phyloP scores from a whole-genome alignment of 495 filamentous ascomycete species.

The Margaritispora aquatica region DNA sequence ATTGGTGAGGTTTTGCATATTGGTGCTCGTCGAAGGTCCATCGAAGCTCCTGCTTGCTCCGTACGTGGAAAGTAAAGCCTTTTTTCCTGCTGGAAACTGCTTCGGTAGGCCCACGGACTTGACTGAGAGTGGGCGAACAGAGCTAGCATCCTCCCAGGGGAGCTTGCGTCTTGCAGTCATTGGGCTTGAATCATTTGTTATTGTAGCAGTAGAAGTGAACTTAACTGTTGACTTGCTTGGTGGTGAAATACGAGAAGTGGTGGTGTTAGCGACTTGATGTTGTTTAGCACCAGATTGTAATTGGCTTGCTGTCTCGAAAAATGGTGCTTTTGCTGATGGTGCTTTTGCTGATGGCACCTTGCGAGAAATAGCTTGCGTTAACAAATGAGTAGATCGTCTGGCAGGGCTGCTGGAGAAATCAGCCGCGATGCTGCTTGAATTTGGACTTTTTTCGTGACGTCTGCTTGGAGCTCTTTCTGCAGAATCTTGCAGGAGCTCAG shows the following conservation, averaged over 20 bases:
- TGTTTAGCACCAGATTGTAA: neutral
- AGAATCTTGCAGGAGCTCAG: neutral
- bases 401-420: neutral
- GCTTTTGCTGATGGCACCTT: neutral
- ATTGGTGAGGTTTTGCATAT: neutral
- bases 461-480: neutral
- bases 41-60: too few species aligned
- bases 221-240: too few species aligned
- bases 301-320: constrained; percentile 17
- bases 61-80: too few species aligned
- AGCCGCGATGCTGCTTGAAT: neutral
- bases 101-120: neutral
- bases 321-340: constrained; percentile 5
- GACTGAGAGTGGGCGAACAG: neutral
- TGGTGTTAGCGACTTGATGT: neutral
- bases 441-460: neutral
- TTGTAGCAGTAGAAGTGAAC: too few species aligned
- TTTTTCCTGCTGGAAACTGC: neutral
- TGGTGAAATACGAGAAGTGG: neutral
- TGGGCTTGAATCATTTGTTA: too few species aligned
- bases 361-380: neutral
- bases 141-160: neutral
- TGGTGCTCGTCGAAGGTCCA: neutral
- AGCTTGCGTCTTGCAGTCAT: neutral
- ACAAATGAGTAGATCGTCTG: too few species aligned